These are phyloP conservation scores for Heimioporus retisporus DNA, from an alignment of 1,284 basidiomycete genomes.

Conservation along the genomic window DNA sequence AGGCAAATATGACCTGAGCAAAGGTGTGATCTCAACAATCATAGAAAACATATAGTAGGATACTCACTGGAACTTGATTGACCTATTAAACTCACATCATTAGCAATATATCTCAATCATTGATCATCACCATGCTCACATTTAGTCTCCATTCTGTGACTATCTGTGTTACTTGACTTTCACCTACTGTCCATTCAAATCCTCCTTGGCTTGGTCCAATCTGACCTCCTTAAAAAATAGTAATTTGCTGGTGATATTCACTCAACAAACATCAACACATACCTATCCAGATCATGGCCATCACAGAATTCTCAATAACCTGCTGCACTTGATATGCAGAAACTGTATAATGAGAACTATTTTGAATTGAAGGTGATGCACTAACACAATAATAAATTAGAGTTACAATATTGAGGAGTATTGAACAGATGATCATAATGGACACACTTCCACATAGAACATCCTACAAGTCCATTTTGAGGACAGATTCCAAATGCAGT, in stretches of 20 bases:
- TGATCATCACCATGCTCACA: background rate
- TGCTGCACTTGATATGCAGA: constrained; percentile 7
- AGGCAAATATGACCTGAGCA: background rate
- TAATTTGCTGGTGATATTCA: background rate
- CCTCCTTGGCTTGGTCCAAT: background rate
- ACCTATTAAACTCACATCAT: background rate
- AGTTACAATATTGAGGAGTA: background rate
- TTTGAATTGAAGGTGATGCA: background rate
- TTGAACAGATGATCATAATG: background rate
- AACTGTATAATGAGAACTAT: constrained; percentile 4
- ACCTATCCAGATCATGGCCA: constrained; percentile 17
- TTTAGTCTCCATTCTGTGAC: background rate
- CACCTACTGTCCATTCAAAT: background rate
- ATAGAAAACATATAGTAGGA: background rate
- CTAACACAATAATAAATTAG: background rate
- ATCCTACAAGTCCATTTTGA: constrained; percentile 6
- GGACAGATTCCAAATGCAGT: constrained; percentile 11
- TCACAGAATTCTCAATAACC: constrained; percentile 3
- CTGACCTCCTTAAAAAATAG: background rate
- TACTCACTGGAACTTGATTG: background rate
- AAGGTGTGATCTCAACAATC: background rate
- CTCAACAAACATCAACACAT: background rate
- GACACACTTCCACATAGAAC: background rate
- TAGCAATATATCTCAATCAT: background rate
- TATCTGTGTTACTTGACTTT: constrained; percentile 1